Percentiles rank a stretch among this genome's conserved stretches.
These are phyloP conservation scores for Saturnispora dispora DNA, from an alignment of 805 yeast species.

Conservation along the genomic window DNA sequence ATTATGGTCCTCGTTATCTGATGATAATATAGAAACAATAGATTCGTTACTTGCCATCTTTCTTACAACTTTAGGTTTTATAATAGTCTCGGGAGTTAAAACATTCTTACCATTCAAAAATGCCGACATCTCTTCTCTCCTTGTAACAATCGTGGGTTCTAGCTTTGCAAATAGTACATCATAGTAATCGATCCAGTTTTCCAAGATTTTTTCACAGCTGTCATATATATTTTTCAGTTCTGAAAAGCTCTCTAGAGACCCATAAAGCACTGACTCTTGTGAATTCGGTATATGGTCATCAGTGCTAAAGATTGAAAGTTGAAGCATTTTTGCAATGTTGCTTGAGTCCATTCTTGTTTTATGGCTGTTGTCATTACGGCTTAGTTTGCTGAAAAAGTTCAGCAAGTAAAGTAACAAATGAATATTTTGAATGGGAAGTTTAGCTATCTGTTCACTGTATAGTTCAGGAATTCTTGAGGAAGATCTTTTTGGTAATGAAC, in stretches of 20 bases:
- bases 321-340: slow-evolving; percentile 32
- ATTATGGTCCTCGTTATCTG: slow-evolving; percentile 3
- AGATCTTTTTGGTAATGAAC: not conserved
- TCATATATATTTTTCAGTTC: slow-evolving; percentile 17
- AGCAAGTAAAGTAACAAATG: slow-evolving; percentile 26
- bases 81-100: not conserved
- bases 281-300: slow-evolving; percentile 17
- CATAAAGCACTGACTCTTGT: slow-evolving; percentile 6
- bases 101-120: slow-evolving; percentile 13
- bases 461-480: slow-evolving; percentile 1
- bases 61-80: not conserved
- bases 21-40: slow-evolving; percentile 2
- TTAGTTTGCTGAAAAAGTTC: slow-evolving; percentile 20
- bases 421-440: slow-evolving; percentile 24
- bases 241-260: slow-evolving; percentile 12
- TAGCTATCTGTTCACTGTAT: not conserved
- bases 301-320: slow-evolving; percentile 29
- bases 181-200: slow-evolving; percentile 22
- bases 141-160: slow-evolving; percentile 6
- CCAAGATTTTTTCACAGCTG: slow-evolving; percentile 22
- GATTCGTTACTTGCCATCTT: slow-evolving; percentile 3
- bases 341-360: slow-evolving; percentile 30
- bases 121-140: slow-evolving; percentile 7
- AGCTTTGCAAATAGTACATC: slow-evolving; percentile 11
- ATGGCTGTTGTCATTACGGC: slow-evolving; percentile 17